Base-by-base conservation (phyloP, 768 basidiomycete species). In the Coprinopsis marcescibilis region DNA sequence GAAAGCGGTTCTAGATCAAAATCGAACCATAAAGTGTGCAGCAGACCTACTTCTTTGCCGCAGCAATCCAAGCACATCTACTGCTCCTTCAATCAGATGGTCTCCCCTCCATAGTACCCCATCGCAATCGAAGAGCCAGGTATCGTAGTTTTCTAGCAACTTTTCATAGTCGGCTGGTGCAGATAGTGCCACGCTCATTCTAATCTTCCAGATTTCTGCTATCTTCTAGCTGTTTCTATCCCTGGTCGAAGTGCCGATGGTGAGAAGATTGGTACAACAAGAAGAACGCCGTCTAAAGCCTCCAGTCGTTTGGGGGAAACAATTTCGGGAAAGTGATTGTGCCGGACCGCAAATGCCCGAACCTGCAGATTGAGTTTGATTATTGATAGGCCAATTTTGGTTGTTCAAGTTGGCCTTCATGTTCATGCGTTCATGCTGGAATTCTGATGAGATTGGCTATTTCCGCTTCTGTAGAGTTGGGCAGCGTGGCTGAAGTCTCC, bases 71-170 rank as follows among this genome's bases (percentile, higher is more conserved):
- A 97, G 71, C 15, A 90, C 89, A 36, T 91, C 78, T 33, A 78
- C 65, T 2, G 81, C 85, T 7, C 90, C 90, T 13, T 89, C 83
- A 55, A 94, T 78, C 24, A 87, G 69, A 39, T 74, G 71, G 64
- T 87, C 85, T 13, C 88, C 93, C 47, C 83, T 80, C 89, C 94
- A 97, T 26, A 97, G 72, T 17, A 97, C 94, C 12, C 93, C 94
- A 60, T 97, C 93, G 60, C 94, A 97, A 65, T 97, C 93, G 53
- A 96, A 89, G 66, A 97, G 76, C 83, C 92, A 95, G 21, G 93
- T 95, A 61, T 97, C 93, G 62, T 86, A 92, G 59, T 77, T 72
- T 55, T 77, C 70, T 53, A 83, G 52, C 23, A 83, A 57, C 13
- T 63, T 54, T 48, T 67, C 63, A 51, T 80, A 80, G 48, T 80